Conservation (phyloP, 1,139 yeast species). For the Hemisphaericaspora lyxosophila region DNA sequence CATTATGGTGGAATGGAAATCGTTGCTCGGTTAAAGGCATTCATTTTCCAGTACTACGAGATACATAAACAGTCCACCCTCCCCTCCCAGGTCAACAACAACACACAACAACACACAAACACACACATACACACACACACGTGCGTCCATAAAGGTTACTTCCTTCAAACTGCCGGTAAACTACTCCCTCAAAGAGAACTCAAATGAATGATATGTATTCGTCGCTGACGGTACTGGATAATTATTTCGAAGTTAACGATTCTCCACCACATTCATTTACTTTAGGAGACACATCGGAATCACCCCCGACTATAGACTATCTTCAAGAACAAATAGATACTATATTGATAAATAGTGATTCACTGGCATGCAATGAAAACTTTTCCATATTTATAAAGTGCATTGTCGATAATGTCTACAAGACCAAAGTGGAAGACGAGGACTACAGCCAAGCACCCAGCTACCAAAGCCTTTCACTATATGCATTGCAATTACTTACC, state of each 20-base stretch:
- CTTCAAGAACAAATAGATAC: conserved; percentile 21
- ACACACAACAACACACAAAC: too few species aligned
- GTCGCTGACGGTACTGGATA: neutral
- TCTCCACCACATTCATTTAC: conserved; percentile 2
- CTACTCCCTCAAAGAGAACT: neutral
- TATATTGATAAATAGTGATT: conserved; percentile 38
- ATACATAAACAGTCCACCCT: too few species aligned
- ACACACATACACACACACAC: too few species aligned
- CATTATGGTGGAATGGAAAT: too few species aligned
- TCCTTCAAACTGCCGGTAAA: neutral
- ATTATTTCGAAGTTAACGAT: neutral
- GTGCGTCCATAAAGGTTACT: too few species aligned
- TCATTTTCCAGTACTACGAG: too few species aligned
- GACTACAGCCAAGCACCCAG: conserved; percentile 11
- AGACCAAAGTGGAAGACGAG: conserved; percentile 4
- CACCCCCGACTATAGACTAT: conserved; percentile 3
- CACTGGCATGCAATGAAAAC: conserved; percentile 42
- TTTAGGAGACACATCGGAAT: neutral
- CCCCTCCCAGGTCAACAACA: too few species aligned
- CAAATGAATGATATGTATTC: too few species aligned
- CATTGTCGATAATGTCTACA: conserved; percentile 32
- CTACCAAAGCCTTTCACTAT: conserved; percentile 26
- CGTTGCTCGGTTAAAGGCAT: too few species aligned
- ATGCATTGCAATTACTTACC: conserved; percentile 36
- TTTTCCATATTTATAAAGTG: conserved; percentile 36